phyloP scores from a whole-genome alignment of 2,329 filamentous ascomycete species.

The Rhexocercosporidium sp. region DNA sequence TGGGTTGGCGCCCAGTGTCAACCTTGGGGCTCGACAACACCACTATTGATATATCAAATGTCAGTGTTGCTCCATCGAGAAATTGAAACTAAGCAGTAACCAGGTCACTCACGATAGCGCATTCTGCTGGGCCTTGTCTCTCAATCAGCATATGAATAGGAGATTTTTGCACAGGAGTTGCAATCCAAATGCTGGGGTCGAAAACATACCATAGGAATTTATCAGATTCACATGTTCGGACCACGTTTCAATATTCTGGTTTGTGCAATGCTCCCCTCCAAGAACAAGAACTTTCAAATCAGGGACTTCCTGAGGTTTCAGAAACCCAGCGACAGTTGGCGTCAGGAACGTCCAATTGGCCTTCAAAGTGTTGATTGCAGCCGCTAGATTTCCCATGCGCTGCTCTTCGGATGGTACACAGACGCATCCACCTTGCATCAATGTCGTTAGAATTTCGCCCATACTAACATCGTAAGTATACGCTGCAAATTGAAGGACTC shows the following conservation, averaged over 20 bases:
- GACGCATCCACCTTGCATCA: slow-evolving; percentile 30
- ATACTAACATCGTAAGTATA: slow-evolving; percentile 33
- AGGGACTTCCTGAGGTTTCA: slow-evolving; percentile 43
- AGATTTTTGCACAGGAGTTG: background rate
- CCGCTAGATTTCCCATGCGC: slow-evolving; percentile 25
- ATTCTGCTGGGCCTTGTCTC: background rate
- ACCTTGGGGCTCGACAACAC: slow-evolving; percentile 7
- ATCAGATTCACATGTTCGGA: slow-evolving; percentile 43
- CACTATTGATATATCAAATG: background rate
- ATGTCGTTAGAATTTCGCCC: slow-evolving; percentile 31
- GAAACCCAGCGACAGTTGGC: slow-evolving; percentile 34
- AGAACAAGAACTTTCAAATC: slow-evolving; percentile 27
- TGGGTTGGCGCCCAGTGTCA: background rate
- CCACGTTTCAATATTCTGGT: slow-evolving; percentile 52
- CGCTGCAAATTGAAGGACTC: slow-evolving; percentile 29
- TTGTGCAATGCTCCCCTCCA: slow-evolving; percentile 45
- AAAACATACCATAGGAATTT: slow-evolving; percentile 39
- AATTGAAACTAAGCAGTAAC: background rate
- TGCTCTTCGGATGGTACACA: slow-evolving; percentile 35
- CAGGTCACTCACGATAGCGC: background rate
- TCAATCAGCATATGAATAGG: background rate
- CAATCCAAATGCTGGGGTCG: background rate
- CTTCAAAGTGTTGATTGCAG: slow-evolving; percentile 23
- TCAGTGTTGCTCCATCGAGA: background rate
- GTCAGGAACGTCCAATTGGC: slow-evolving; percentile 31